Conservation (phyloP, 208 protist genomes). For the Novymonas esmeraldas region DNA sequence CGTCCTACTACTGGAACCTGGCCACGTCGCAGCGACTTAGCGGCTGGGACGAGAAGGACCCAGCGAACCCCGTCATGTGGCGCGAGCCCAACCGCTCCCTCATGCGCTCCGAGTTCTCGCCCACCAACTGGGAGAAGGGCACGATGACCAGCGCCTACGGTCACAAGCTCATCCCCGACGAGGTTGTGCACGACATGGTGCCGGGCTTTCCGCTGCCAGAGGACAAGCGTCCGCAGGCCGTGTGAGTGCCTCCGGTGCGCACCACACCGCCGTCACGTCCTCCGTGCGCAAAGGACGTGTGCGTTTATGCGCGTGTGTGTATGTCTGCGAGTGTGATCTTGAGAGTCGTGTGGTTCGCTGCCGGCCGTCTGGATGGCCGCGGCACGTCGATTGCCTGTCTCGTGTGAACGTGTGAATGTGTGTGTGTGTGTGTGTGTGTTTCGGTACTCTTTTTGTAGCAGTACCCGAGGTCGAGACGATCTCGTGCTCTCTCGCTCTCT, state of each 20-base stretch:
- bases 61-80: slow-evolving; percentile 88
- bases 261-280: too few relatives aligned
- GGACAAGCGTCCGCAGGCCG: slow-evolving; percentile 72
- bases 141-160: slow-evolving; percentile 85
- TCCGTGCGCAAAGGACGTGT: too few relatives aligned
- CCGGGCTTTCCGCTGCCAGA: slow-evolving; percentile 90
- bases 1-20: slow-evolving; percentile 83
- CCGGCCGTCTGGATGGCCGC: too few relatives aligned
- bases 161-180: slow-evolving; percentile 86
- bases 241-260: too few relatives aligned
- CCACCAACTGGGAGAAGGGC: slow-evolving; percentile 89
- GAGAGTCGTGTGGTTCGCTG: too few relatives aligned
- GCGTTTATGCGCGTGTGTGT: too few relatives aligned
- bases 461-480: too few relatives aligned
- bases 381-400: too few relatives aligned
- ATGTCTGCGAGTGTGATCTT: too few relatives aligned
- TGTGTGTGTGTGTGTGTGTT: background rate
- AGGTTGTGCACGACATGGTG: slow-evolving; percentile 86
- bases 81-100: slow-evolving; percentile 87
- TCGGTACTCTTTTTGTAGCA: background rate
- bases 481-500: background rate
- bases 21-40: slow-evolving; percentile 85
- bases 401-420: too few relatives aligned
- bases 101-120: slow-evolving; percentile 89
- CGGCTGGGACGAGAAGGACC: slow-evolving; percentile 90